Evolutionary conservation across 1,284 basidiomycete genomes (phyloP).

Genomic region (Tilletia walkeri): DNA sequence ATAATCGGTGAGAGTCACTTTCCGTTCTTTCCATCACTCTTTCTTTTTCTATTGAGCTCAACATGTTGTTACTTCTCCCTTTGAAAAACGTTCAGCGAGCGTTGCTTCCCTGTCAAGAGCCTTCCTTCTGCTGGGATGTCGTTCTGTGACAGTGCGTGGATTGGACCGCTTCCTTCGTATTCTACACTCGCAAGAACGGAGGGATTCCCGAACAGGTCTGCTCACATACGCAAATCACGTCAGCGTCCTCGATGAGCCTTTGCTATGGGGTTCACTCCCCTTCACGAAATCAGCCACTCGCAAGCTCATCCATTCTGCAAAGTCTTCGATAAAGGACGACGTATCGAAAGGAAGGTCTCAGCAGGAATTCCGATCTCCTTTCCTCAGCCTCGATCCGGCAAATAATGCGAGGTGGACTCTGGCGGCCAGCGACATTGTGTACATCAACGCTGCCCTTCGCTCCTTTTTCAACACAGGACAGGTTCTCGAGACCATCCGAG

Average conservation of each 20-base stretch:
- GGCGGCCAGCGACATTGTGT: slow-evolving; percentile 90
- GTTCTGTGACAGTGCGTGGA: slow-evolving; percentile 40
- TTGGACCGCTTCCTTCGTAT: slow-evolving; percentile 38
- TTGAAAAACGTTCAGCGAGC: slow-evolving; percentile 17
- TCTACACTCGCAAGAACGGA: slow-evolving; percentile 33
- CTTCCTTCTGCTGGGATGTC: slow-evolving; percentile 38
- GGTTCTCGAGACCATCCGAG: slow-evolving; percentile 87
- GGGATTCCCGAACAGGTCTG: slow-evolving; percentile 32
- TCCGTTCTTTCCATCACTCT: background rate
- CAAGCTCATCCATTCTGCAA: background rate
- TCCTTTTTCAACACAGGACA: slow-evolving; percentile 84
- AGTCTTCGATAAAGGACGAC: background rate
- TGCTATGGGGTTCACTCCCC: slow-evolving; percentile 7
- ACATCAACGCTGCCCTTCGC: slow-evolving; percentile 72
- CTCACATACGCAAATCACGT: slow-evolving; percentile 54
- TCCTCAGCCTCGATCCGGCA: slow-evolving; percentile 25
- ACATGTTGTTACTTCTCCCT: background rate
- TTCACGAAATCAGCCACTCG: background rate
- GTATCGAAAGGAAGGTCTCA: slow-evolving; percentile 35
- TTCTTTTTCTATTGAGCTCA: background rate
- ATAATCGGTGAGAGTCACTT: background rate
- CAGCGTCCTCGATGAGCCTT: slow-evolving; percentile 31
- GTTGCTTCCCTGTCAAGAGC: slow-evolving; percentile 38
- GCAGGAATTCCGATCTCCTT: slow-evolving; percentile 38
- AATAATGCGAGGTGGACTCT: slow-evolving; percentile 75